Conservation (phyloP, 148 eudicot genomes). For the Cornus controversa region DNA sequence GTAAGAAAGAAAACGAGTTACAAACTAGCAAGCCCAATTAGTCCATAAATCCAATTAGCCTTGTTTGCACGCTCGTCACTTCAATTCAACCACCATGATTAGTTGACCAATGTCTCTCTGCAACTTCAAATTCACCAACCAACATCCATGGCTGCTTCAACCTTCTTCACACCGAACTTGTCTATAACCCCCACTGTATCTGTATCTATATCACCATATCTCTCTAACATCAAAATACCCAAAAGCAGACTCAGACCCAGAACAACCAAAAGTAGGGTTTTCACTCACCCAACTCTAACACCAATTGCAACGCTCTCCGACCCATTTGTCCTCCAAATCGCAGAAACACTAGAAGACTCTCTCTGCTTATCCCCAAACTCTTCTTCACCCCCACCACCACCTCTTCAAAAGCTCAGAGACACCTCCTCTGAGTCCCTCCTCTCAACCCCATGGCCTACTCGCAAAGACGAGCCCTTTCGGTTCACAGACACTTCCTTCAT, state of each 20-base stretch:
- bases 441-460: conserved; percentile 77
- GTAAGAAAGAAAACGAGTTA: too few relatives aligned
- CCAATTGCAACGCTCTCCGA: conserved; percentile 61
- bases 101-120: neutral
- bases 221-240: conserved; percentile 13
- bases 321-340: conserved; percentile 87
- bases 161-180: conserved; percentile 16
- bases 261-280: conserved; percentile 5
- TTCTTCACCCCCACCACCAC: conserved; percentile 39
- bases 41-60: neutral
- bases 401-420: conserved; percentile 69
- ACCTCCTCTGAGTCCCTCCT: conserved; percentile 71
- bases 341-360: conserved; percentile 91
- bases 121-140: neutral
- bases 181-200: conserved; percentile 8
- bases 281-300: conserved; percentile 15
- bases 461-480: conserved; percentile 82
- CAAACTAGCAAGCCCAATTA: neutral
- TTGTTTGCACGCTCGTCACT: neutral
- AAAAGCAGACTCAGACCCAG: conserved; percentile 14
- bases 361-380: conserved; percentile 29
- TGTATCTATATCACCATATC: conserved; percentile 9
- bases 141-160: conserved; percentile 32
- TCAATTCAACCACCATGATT: neutral
- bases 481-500: conserved; percentile 85